A percentile compares a stretch with the other conserved stretches of the same genome.
These are phyloP conservation scores for Larix kaempferi DNA, from an alignment of 75 land plant genomes.

Conservation along the genomic window DNA sequence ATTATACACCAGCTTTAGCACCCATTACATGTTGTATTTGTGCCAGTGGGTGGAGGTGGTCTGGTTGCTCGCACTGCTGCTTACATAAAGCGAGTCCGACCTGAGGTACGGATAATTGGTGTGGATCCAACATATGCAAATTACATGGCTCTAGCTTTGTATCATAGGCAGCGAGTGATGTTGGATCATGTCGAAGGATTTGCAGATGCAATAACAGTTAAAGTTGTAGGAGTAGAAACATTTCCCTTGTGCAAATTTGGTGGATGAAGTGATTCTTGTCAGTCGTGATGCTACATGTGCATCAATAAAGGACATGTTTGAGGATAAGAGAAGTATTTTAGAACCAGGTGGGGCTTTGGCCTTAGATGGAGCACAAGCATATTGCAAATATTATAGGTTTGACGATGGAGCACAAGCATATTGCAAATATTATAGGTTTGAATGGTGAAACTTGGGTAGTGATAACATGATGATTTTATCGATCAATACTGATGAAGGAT, in stretches of 20 bases:
- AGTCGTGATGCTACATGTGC: conserved; percentile 53
- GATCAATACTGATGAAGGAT: too few species aligned
- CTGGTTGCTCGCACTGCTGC: conserved; percentile 17
- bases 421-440: too few species aligned
- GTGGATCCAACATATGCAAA: conserved; percentile 70
- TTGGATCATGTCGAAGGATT: conserved; percentile 65
- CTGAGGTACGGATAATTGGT: conserved; percentile 42
- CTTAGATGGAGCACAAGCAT: too few species aligned
- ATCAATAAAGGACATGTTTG: conserved; percentile 55
- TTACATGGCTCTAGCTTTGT: conserved; percentile 65
- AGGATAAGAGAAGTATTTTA: conserved; percentile 26
- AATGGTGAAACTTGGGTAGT: too few species aligned
- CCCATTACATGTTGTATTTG: conserved; percentile 22
- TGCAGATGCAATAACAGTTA: conserved; percentile 76
- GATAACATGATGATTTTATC: too few species aligned
- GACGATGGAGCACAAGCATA: too few species aligned
- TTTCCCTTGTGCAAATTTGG: conserved; percentile 52
- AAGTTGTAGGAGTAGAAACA: conserved; percentile 70
- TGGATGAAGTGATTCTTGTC: conserved; percentile 81
- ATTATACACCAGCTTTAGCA: too few species aligned
- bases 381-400: too few species aligned
- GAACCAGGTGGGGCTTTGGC: too few species aligned
- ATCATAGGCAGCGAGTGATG: conserved; percentile 54
- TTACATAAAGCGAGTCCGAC: conserved; percentile 11
- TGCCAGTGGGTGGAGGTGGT: conserved; percentile 25